Evolutionary conservation across 192 early-diverging fungal genomes (phyloP).

Genomic region (Linnemannia hyalina): DNA sequence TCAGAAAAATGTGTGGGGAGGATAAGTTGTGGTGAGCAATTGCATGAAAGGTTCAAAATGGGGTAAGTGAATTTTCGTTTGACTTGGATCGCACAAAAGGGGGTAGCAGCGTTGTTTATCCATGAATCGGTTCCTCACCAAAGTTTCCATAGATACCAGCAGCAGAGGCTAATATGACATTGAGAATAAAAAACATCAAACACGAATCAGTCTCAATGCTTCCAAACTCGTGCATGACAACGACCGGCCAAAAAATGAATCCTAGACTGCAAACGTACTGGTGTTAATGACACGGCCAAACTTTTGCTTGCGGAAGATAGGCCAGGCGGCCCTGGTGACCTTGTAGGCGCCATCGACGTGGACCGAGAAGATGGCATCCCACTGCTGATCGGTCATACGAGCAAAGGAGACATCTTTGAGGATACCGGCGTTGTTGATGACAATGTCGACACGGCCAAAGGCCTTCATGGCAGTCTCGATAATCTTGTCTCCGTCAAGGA

Average conservation of each 20-base stretch:
- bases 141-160: conserved; percentile 96
- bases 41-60: background rate
- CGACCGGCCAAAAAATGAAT: background rate
- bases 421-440: conserved; percentile 99
- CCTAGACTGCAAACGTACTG: conserved; percentile 19
- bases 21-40: background rate
- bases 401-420: conserved; percentile 95
- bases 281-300: conserved; percentile 97
- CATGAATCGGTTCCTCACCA: conserved; percentile 54
- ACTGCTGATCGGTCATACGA: conserved; percentile 92
- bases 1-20: background rate
- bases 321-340: conserved; percentile 96
- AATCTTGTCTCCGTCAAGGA: conserved; percentile 96
- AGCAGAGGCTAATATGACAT: conserved; percentile 68
- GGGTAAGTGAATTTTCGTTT: conserved; percentile 53
- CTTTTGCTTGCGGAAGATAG: conserved; percentile 93
- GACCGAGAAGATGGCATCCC: conserved; percentile 93
- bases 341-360: conserved; percentile 96
- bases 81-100: conserved; percentile 27
- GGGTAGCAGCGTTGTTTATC: background rate
- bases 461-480: conserved; percentile 92
- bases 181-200: background rate
- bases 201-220: background rate
- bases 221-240: background rate
- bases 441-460: conserved; percentile 83